These are phyloP conservation scores for Monascus ruber DNA, from an alignment of 2,329 filamentous ascomycete species.

Conservation along the genomic window DNA sequence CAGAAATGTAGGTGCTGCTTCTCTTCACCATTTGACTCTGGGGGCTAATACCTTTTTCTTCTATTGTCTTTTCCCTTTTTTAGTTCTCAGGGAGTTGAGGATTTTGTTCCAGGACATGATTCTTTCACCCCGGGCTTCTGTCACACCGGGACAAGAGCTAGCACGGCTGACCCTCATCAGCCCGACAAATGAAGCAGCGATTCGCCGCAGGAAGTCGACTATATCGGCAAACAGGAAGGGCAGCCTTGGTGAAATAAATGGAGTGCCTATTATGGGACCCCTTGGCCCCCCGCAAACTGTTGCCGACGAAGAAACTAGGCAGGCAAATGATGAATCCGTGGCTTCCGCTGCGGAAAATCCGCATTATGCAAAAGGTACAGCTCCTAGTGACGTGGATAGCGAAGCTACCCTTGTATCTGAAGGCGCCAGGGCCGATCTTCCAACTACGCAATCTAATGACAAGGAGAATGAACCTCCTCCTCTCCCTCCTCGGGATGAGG, in stretches of 20 bases:
- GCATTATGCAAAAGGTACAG: slow-evolving; percentile 13
- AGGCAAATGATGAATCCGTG: neutral
- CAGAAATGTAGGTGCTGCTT: slow-evolving; percentile 57
- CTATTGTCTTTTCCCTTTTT: neutral
- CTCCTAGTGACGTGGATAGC: slow-evolving; percentile 17
- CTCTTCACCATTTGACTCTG: neutral
- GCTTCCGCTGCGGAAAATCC: slow-evolving; percentile 8
- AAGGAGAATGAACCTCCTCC: slow-evolving; percentile 28
- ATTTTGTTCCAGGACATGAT: slow-evolving; percentile 61
- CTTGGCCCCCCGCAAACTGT: slow-evolving; percentile 26
- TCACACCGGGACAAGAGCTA: slow-evolving; percentile 63
- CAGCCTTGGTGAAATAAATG: slow-evolving; percentile 32
- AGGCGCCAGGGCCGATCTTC: slow-evolving; percentile 7
- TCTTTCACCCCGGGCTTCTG: slow-evolving; percentile 47
- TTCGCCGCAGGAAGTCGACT: slow-evolving; percentile 38
- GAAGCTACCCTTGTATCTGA: slow-evolving; percentile 28
- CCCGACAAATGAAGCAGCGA: slow-evolving; percentile 42
- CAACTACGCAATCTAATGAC: slow-evolving; percentile 16
- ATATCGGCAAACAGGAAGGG: slow-evolving; percentile 20
- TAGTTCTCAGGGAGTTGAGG: slow-evolving; percentile 65
- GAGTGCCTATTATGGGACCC: slow-evolving; percentile 35
- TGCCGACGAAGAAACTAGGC: slow-evolving; percentile 8
- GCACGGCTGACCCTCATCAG: slow-evolving; percentile 67
- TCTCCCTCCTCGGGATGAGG: slow-evolving; percentile 5
- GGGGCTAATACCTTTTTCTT: slow-evolving; percentile 4